Conservation (phyloP, 306 rosid genomes). For the Luffa acutangula region DNA sequence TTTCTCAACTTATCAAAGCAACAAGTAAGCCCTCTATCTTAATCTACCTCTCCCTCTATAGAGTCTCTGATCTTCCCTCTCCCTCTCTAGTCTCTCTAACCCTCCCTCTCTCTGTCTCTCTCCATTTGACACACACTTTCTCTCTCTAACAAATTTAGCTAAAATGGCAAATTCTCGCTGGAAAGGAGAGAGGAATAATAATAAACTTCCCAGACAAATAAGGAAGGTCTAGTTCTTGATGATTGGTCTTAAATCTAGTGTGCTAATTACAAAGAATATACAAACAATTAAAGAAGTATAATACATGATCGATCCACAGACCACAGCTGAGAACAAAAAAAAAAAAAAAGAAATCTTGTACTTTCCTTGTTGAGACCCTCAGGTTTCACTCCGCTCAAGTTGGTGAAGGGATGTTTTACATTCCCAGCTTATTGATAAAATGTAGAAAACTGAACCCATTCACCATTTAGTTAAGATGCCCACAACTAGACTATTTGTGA, state of each 20-base stretch:
- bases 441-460: neutral
- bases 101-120: neutral
- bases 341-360: too few relatives aligned
- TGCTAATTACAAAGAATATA: too few relatives aligned
- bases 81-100: neutral
- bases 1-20: neutral
- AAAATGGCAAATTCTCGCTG: neutral
- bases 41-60: neutral
- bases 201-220: neutral
- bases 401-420: neutral
- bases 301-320: too few relatives aligned
- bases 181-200: neutral
- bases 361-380: too few relatives aligned
- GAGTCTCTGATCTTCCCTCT: too few relatives aligned
- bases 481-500: neutral
- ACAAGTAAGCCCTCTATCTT: neutral
- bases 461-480: neutral
- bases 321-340: too few relatives aligned
- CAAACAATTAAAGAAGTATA: too few relatives aligned
- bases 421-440: too few relatives aligned
- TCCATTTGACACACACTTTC: too few relatives aligned
- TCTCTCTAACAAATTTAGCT: neutral
- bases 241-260: too few relatives aligned
- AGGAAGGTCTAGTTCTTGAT: neutral
- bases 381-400: neutral